Conservation (phyloP, 2,329 filamentous ascomycete species). For the Plenodomus lindquistii region DNA sequence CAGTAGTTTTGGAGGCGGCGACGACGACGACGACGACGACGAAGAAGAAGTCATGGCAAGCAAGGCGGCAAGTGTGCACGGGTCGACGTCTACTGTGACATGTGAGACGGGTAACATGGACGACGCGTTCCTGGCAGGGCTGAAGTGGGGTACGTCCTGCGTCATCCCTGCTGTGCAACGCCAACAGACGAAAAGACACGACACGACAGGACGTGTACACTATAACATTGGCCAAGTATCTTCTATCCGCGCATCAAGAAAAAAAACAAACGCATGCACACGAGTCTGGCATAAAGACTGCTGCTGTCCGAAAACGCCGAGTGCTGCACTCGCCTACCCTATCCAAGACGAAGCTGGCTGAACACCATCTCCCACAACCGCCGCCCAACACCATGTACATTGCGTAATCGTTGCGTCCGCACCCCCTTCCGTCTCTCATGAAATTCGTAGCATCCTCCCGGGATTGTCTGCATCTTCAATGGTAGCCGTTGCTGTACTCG, state of each 20-base stretch:
- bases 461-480: slow-evolving; percentile 22
- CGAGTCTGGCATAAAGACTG: background rate
- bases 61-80: slow-evolving; percentile 1
- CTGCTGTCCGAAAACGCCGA: slow-evolving; percentile 19
- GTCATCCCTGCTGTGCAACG: slow-evolving; percentile 24
- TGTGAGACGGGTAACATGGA: slow-evolving; percentile 5
- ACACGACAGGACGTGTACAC: background rate
- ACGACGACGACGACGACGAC: background rate
- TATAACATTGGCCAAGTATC: background rate
- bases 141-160: slow-evolving; percentile 33
- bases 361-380: slow-evolving; percentile 6
- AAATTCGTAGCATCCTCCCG: slow-evolving; percentile 34
- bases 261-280: background rate
- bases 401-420: background rate
- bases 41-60: slow-evolving; percentile 32
- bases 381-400: background rate
- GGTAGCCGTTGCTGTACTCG: slow-evolving; percentile 47
- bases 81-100: background rate
- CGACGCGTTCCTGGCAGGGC: slow-evolving; percentile 28
- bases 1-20: slow-evolving; percentile 33
- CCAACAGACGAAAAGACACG: slow-evolving; percentile 3
- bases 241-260: background rate
- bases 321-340: slow-evolving; percentile 1
- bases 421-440: slow-evolving; percentile 28
- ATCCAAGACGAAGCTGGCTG: slow-evolving; percentile 22